Base-by-base conservation (phyloP, 1,284 basidiomycete species). In the Neonothopanus nambi region DNA sequence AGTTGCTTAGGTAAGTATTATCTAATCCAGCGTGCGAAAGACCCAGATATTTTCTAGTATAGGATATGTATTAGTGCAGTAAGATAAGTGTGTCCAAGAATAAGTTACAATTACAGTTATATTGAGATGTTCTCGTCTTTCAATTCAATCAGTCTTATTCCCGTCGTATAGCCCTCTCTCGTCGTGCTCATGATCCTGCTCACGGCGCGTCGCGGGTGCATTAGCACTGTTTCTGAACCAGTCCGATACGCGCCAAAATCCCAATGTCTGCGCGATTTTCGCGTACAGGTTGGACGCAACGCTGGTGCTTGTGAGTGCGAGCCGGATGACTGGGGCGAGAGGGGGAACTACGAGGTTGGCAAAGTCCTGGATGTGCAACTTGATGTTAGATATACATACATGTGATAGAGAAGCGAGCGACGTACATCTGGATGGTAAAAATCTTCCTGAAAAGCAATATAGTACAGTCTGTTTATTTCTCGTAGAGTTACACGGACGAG, bases 391-490 rank as follows among this genome's bases (percentile, higher is more conserved):
- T 40, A 45, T 20, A 18, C n/a, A 11, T 24, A 30, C 13, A 21
- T n/a, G 35, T 35, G 7, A 51, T 15, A 43, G 33, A 20, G 21
- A 20, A 39, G 2, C 35, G 26, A 33, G 30, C 18, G 21, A 67
- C 69, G 28, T 58, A 82, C 83, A 52, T 82, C 80, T 0, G 81
- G 75, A 59, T 84, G 81, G 63, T 82, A 85, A 59, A 81, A 84
- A 60, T 85, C 81, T 59, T 85, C 82, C 58, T 85, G 82, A 48
- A 70, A 68, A 1, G 71, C 63, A 50, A 85, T 84, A 52, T 79
- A 75, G 62, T 75, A 75, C 2, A 76, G 61, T 1, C 68, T 73
- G 28, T 67, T 61, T 17, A 62, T 56, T 28, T 74, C 65, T 37
- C 68, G 69, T 5, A 85, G 72, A 3, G 69, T 74, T 36, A 84